phyloP scores from a whole-genome alignment of 2,329 filamentous ascomycete genomes.

The Drechslerella coelobrocha region DNA sequence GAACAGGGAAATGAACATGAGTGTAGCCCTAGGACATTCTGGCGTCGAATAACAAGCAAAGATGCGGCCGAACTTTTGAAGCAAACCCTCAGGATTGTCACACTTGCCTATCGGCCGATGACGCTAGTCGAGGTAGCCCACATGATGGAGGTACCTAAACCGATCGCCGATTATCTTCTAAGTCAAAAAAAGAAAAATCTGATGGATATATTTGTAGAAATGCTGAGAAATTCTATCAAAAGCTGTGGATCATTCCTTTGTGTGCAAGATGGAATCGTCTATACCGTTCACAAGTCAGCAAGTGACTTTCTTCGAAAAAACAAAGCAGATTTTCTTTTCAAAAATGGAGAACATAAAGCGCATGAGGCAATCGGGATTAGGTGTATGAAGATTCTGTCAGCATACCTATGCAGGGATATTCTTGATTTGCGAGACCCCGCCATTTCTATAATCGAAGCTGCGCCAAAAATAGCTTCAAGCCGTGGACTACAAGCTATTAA shows the following conservation, averaged over 20 bases:
- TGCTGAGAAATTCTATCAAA: not conserved
- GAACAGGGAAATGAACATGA: too few relatives aligned
- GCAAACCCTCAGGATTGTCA: slow-evolving; percentile 3
- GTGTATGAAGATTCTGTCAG: not conserved
- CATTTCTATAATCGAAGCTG: not conserved
- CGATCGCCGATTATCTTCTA: not conserved
- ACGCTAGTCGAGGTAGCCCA: not conserved
- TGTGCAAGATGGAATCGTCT: not conserved
- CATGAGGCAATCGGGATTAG: not conserved
- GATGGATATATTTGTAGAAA: not conserved
- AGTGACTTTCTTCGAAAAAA: not conserved
- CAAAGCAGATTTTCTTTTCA: not conserved
- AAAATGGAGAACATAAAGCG: not conserved
- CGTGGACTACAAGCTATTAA: not conserved
- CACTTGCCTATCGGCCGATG: not conserved
- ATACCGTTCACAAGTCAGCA: slow-evolving; percentile 11
- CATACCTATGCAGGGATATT: not conserved
- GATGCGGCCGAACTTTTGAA: not conserved
- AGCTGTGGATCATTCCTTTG: slow-evolving; percentile 5
- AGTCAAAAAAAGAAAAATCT: not conserved
- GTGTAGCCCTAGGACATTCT: too few relatives aligned
- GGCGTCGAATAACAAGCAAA: too few relatives aligned
- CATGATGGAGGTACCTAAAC: not conserved
- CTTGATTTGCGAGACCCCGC: not conserved
- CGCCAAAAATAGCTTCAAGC: not conserved